These are phyloP conservation scores for Psilocybe cyanescens DNA, from an alignment of 768 basidiomycete species.

Conservation along the genomic window DNA sequence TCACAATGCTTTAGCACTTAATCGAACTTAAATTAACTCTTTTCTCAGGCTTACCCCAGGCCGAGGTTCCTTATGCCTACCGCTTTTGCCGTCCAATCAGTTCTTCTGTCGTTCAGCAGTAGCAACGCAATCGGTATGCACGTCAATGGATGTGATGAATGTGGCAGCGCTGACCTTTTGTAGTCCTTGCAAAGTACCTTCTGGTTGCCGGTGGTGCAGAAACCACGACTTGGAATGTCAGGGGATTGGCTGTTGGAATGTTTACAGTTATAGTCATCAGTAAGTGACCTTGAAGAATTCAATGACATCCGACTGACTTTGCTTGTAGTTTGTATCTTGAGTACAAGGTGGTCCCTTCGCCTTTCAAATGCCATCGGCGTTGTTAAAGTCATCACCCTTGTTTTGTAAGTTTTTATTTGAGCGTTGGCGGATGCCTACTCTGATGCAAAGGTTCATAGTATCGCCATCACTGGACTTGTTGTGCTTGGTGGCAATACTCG, in stretches of 20 bases:
- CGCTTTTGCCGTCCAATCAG: slow-evolving; percentile 45
- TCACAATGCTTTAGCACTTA: background rate
- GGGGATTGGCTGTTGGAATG: slow-evolving; percentile 37
- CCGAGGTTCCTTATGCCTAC: slow-evolving; percentile 47
- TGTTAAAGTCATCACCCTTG: slow-evolving; percentile 34
- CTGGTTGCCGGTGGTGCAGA: slow-evolving; percentile 35
- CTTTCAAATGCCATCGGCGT: slow-evolving; percentile 37
- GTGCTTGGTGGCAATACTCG: slow-evolving; percentile 62
- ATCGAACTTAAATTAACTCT: background rate
- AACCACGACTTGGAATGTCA: slow-evolving; percentile 35
- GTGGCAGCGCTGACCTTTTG: background rate
- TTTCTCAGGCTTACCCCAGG: slow-evolving; percentile 40
- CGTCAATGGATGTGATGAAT: background rate
- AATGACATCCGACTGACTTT: background rate
- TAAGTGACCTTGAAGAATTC: slow-evolving; percentile 18
- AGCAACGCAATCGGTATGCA: slow-evolving; percentile 40
- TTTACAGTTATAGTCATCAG: slow-evolving; percentile 34
- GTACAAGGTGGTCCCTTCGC: slow-evolving; percentile 42
- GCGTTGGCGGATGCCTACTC: background rate
- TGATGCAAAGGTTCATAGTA: slow-evolving; percentile 19
- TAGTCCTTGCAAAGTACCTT: slow-evolving; percentile 40
- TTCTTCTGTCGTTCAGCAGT: slow-evolving; percentile 39
- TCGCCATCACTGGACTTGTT: slow-evolving; percentile 61
- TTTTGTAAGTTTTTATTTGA: slow-evolving; percentile 26
- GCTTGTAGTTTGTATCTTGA: slow-evolving; percentile 32